phyloP scores from a whole-genome alignment of 768 basidiomycete genomes.

The Kwoniella shandongensis region DNA sequence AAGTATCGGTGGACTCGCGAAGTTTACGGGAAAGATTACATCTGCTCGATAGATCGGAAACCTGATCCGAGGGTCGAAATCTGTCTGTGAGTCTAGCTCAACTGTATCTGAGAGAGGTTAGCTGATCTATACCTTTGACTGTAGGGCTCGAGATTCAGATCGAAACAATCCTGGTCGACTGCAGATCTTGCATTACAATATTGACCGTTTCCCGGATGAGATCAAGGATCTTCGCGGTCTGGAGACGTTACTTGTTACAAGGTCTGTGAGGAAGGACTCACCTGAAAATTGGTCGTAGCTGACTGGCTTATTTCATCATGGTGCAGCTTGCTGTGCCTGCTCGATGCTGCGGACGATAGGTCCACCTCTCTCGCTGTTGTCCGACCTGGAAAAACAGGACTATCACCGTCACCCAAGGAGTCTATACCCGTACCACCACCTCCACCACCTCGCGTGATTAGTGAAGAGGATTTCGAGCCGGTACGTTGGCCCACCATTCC shows the following conservation, averaged over 20 bases:
- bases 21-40: slow-evolving; percentile 45
- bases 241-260: slow-evolving; percentile 36
- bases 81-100: slow-evolving; percentile 38
- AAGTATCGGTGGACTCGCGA: slow-evolving; percentile 45
- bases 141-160: slow-evolving; percentile 38
- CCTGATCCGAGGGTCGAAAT: slow-evolving; percentile 52
- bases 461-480: slow-evolving; percentile 42
- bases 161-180: slow-evolving; percentile 43
- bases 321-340: slow-evolving; percentile 33
- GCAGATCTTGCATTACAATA: slow-evolving; percentile 51
- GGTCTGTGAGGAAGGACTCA: too few species aligned
- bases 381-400: not conserved
- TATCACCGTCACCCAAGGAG: not conserved
- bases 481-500: slow-evolving; percentile 18
- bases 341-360: slow-evolving; percentile 43
- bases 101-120: not conserved
- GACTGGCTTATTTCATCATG: not conserved
- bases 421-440: slow-evolving; percentile 11
- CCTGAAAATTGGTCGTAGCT: not conserved
- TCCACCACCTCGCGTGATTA: slow-evolving; percentile 28
- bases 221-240: slow-evolving; percentile 49
- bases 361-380: slow-evolving; percentile 6
- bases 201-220: slow-evolving; percentile 49
- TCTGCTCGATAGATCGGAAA: slow-evolving; percentile 48
- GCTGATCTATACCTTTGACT: not conserved